Conservation (phyloP, 345 rosid genomes). For the Rhodomyrtus tomentosa region DNA sequence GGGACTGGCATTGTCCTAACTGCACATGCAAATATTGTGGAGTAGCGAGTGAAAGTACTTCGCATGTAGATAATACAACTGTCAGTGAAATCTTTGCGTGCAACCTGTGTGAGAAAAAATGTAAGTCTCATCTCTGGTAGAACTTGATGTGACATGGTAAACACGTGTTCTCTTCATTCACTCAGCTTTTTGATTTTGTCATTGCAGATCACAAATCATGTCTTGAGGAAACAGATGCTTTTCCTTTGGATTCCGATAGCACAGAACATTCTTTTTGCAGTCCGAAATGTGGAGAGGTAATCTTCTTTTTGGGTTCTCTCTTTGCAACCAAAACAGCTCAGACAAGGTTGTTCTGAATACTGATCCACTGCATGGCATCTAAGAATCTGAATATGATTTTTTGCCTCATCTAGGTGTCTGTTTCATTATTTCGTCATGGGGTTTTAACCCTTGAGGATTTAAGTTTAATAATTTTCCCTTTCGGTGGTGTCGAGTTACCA, state of each 20-base stretch:
- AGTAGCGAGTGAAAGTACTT: conserved; percentile 21
- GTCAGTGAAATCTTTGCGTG: conserved; percentile 24
- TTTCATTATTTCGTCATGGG: not conserved
- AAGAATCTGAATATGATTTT: not conserved
- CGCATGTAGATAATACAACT: conserved; percentile 17
- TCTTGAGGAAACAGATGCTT: conserved; percentile 29
- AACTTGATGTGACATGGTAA: not conserved
- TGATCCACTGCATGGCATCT: not conserved
- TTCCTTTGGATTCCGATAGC: conserved; percentile 21
- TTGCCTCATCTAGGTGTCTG: not conserved
- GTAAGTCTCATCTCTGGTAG: conserved; percentile 22
- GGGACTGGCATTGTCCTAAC: conserved; percentile 91
- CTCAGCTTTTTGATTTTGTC: not conserved
- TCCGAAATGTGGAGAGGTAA: conserved; percentile 71
- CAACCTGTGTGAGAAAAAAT: conserved; percentile 75
- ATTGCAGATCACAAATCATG: conserved; percentile 67
- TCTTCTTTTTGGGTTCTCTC: not conserved
- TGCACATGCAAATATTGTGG: conserved; percentile 93
- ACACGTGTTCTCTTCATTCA: not conserved
- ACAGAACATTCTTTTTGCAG: conserved; percentile 52
- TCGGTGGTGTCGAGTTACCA: not conserved
- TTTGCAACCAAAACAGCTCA: not conserved
- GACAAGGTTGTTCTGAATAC: not conserved
- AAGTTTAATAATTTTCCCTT: not conserved
- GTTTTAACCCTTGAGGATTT: not conserved